Percentiles rank a stretch among this genome's conserved stretches.
phyloP scores from a whole-genome alignment of 192 early-diverging fungal genomes.

The Coemansia sp. region DNA sequence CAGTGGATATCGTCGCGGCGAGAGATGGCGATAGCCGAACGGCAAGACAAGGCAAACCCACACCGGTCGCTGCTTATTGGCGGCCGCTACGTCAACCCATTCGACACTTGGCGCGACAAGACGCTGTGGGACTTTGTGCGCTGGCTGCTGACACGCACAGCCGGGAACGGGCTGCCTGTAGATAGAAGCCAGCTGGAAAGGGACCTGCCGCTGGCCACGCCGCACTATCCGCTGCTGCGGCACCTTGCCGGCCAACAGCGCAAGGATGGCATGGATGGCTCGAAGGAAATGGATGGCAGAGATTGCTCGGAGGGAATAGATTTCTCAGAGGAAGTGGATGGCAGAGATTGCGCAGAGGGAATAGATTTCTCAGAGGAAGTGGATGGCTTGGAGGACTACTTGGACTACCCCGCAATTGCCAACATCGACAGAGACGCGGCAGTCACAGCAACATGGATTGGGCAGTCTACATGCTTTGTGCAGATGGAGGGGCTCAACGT shows the following conservation, averaged over 20 bases:
- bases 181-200: constrained; percentile 18
- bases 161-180: constrained; percentile 47
- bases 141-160: constrained; percentile 42
- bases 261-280: neutral
- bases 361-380: too few species aligned
- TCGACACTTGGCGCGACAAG: constrained; percentile 55
- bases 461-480: constrained; percentile 70
- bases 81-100: constrained; percentile 56
- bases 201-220: constrained; percentile 32
- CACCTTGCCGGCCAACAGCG: constrained; percentile 6
- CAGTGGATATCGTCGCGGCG: constrained; percentile 41
- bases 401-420: constrained; percentile 11
- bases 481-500: constrained; percentile 73
- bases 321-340: too few species aligned
- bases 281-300: too few species aligned
- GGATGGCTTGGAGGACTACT: constrained; percentile 11
- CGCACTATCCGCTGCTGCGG: constrained; percentile 33
- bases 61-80: constrained; percentile 42
- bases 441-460: constrained; percentile 60
- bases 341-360: too few species aligned
- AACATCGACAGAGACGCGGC: constrained; percentile 14
- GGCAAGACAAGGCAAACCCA: neutral
- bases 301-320: too few species aligned
- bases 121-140: constrained; percentile 54
- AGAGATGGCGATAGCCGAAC: constrained; percentile 12